Base-by-base conservation (phyloP, 495 filamentous ascomycete species). In the Penicillium argentinense region DNA sequence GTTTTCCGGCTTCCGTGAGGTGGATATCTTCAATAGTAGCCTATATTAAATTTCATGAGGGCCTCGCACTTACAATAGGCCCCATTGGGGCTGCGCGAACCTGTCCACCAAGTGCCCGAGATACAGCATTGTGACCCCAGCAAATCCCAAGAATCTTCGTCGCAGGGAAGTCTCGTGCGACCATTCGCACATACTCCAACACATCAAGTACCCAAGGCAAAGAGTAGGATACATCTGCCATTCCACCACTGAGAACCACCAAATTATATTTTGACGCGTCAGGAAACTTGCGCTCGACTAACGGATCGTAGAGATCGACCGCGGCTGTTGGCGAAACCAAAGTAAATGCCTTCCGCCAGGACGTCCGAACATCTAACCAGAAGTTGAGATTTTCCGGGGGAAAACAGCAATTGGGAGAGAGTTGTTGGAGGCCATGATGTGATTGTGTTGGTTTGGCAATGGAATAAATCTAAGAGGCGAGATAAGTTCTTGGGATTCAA, bases 351-450 rank as follows among this genome's bases (percentile, higher is more conserved):
- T 32, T 6, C n/a, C 22, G 14, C 26, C 29, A 45, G 6, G 42
- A n/a, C 9, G 19, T 4, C 9, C 29, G 9, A 3, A 30, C 26
- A 14, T 34, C 42, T 24, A 14, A 9, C 42, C 42, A 45, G 42
- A 45, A 45, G 6, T 3, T 3, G 3, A 19, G 18, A 28, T 32
- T 45, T 4, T 34, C 28, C 4, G 28, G 29, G 5, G 42, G 28
- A 45, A 28, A 28, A 45, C 27, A 63, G 56, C 17, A 18, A 45
- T 45, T 25, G 4, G 4, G 28, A 12, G 28, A n/a, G 4, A 3
- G 4, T 30, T 3, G n/a, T n/a, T n/a, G n/a, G n/a, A n/a, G n/a
- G n/a, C n/a, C n/a, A n/a, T n/a, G n/a, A n/a, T n/a, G n/a, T n/a
- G n/a, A n/a, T n/a, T n/a, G n/a, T n/a, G n/a, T n/a, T n/a, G n/a